Evolutionary conservation across 805 yeast genomes (phyloP).

Genomic region (Saccharomycopsis sp.): DNA sequence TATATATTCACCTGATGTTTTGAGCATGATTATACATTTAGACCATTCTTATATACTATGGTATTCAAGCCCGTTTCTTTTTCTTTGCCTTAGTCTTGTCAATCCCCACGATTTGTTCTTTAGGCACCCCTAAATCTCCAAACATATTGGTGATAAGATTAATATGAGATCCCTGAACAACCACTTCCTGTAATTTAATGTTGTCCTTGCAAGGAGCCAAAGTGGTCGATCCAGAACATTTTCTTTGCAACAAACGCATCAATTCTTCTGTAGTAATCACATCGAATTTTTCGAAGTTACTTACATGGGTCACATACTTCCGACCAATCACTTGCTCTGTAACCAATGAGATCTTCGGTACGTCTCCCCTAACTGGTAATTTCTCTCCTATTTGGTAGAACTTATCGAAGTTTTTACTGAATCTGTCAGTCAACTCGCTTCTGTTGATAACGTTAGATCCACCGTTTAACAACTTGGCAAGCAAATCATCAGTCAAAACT

Average conservation of each 20-base stretch:
- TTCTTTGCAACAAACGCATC: slow-evolving; percentile 62
- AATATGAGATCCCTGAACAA: slow-evolving; percentile 89
- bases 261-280: slow-evolving; percentile 54
- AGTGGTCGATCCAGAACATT: slow-evolving; percentile 87
- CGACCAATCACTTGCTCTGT: slow-evolving; percentile 79
- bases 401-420: slow-evolving; percentile 43
- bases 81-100: slow-evolving; percentile 56
- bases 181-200: slow-evolving; percentile 56
- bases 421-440: slow-evolving; percentile 39
- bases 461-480: slow-evolving; percentile 39
- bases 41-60: neutral
- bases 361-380: slow-evolving; percentile 50
- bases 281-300: slow-evolving; percentile 60
- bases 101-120: slow-evolving; percentile 56
- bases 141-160: slow-evolving; percentile 53
- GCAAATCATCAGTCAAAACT: slow-evolving; percentile 48
- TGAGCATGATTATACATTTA: neutral
- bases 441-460: slow-evolving; percentile 33
- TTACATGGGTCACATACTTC: slow-evolving; percentile 67
- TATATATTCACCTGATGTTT: neutral
- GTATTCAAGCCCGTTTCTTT: slow-evolving; percentile 18
- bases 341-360: slow-evolving; percentile 59
- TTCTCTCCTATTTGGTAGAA: slow-evolving; percentile 33
- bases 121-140: slow-evolving; percentile 54
- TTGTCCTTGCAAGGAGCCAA: slow-evolving; percentile 53